Evolutionary conservation across 257 asterid genomes (phyloP).

Genomic region (Fraxinus americana): DNA sequence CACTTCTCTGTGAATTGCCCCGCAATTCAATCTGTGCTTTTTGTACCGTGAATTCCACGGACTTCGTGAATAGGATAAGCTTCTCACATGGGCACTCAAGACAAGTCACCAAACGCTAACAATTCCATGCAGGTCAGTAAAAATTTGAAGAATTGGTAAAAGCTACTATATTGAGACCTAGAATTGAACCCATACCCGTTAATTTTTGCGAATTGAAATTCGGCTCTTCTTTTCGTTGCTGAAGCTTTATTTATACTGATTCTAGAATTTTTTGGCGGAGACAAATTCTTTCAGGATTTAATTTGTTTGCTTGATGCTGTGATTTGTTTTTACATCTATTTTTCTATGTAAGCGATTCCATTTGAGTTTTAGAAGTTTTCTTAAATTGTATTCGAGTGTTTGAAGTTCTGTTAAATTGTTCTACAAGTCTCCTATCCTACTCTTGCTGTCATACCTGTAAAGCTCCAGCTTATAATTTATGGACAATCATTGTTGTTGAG

Average conservation of each 20-base stretch:
- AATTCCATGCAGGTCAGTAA: slow-evolving; percentile 57
- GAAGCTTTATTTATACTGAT: background rate
- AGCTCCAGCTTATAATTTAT: background rate
- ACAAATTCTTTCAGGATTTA: background rate
- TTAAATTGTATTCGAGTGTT: background rate
- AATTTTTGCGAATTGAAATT: background rate
- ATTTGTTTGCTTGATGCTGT: background rate
- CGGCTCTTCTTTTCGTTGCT: background rate
- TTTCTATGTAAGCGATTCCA: background rate
- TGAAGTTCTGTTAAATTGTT: background rate
- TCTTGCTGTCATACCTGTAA: background rate
- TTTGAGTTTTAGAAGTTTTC: slow-evolving; percentile 2
- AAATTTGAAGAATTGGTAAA: background rate
- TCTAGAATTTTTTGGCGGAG: background rate
- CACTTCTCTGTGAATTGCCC: slow-evolving; percentile 24
- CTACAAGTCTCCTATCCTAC: background rate
- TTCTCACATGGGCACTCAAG: slow-evolving; percentile 54
- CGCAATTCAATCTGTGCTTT: slow-evolving; percentile 28
- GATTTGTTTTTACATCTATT: background rate
- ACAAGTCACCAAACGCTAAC: slow-evolving; percentile 47
- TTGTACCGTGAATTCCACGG: slow-evolving; percentile 31
- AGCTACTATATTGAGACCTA: background rate
- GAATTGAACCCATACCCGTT: background rate
- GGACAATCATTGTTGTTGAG: background rate
- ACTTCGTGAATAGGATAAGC: slow-evolving; percentile 20